These are phyloP conservation scores for Pichia occidentalis DNA, from an alignment of 805 yeast genomes.

Conservation along the genomic window DNA sequence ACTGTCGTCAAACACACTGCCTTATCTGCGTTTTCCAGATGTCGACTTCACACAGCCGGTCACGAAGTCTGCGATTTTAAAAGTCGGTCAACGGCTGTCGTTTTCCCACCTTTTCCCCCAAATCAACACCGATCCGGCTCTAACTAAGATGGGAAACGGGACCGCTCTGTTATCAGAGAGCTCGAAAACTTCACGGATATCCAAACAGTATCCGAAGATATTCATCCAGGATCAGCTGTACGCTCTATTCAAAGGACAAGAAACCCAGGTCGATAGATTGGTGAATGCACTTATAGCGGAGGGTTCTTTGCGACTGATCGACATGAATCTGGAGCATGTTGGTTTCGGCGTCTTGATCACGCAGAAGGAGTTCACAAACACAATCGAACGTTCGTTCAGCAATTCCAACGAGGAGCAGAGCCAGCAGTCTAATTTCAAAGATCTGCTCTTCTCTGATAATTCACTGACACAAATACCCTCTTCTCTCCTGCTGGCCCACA, in stretches of 20 bases:
- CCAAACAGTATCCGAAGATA: slow-evolving; percentile 7
- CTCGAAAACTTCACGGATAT: slow-evolving; percentile 8
- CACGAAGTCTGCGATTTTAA: neutral
- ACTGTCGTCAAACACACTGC: neutral
- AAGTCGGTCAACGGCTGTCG: slow-evolving; percentile 1
- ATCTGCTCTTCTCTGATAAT: neutral
- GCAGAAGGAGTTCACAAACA: slow-evolving; percentile 1
- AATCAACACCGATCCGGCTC: no score
- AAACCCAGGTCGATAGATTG: slow-evolving; percentile 4
- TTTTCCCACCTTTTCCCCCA: slow-evolving; percentile 4
- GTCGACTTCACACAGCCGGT: neutral
- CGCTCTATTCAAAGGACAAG: slow-evolving; percentile 3
- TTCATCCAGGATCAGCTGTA: slow-evolving; percentile 9
- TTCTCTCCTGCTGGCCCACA: neutral
- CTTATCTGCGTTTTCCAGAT: slow-evolving; percentile 2
- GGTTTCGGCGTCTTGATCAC: slow-evolving; percentile 2
- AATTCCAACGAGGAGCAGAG: neutral
- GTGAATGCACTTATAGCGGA: slow-evolving; percentile 1
- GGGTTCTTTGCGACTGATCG: neutral
- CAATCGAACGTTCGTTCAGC: neutral
- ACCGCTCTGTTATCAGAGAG: slow-evolving; percentile 3
- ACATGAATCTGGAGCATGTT: slow-evolving; percentile 7
- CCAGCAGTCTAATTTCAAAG: no score
- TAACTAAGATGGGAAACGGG: neutral
- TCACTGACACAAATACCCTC: neutral